Base-by-base conservation (phyloP, 2,329 filamentous ascomycete genomes). In the Sporothrix sp. region DNA sequence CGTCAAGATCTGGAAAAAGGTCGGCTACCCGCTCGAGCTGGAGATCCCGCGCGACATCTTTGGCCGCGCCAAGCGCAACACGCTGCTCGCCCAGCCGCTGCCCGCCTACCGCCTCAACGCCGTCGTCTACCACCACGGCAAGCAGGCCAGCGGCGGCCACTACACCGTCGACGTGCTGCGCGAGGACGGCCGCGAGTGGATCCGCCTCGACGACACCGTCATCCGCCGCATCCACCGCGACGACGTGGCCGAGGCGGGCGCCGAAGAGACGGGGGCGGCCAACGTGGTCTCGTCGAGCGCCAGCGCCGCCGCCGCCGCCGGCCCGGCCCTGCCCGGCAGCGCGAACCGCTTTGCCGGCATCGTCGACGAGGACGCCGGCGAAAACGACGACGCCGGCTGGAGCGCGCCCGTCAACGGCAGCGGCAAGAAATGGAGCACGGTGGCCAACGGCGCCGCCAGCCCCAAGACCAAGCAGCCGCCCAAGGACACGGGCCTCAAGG, bases 1-100 rank as follows among this genome's bases (percentile, higher is more conserved):
- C 0, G 85, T 95, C 61, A 98, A 98, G 73, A 95, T 97, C 57
- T 96, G 91, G 87, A 98, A 97, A 72, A 95, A 91, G 71, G 76
- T 98, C 52, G 91, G 89, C 18, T 98, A 98, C 62, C 93, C 93
- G 0, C 72, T 98, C 25, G 90, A 97, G 61, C 75, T 98, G 46
- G 91, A 97, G 64, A 88, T 98, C 56, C 93, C 93, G 0, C 85
- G 84, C 52, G 91, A 97, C 63, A 85, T 88, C 9, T 85, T 98
- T 61, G 84, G 89, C 10, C 81, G 84, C 27, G 79, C 84, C 61
- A 85, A 82, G 64, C 80, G 85, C 48, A 81, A 81, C 58, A 75
- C 75, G 39, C 71, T 86, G 56, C 72, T 76, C 23, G 72, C 79
- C 14, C 81, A 84, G 56, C 79, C 81, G 2, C 73, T 87, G 53